Evolutionary conservation across 352 stramenopile species (phyloP).

Genomic region (Globisporangium heterothallicum): DNA sequence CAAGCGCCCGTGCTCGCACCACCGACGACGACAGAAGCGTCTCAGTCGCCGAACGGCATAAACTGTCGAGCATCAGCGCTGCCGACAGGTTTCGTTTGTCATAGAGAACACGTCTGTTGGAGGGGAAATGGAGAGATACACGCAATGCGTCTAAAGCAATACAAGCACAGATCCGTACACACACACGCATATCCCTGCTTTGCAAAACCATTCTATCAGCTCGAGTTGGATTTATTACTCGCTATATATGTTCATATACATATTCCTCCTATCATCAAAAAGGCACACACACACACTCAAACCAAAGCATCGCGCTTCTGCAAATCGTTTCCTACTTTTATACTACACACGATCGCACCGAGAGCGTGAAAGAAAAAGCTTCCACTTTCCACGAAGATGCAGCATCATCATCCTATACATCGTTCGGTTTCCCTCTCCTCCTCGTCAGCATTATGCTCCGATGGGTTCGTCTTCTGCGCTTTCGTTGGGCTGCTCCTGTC

Average conservation of each 20-base stretch:
- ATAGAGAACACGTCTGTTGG: constrained; percentile 11
- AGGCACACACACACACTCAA: constrained; percentile 1
- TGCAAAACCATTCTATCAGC: constrained; percentile 6
- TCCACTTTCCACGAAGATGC: no score
- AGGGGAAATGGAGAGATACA: constrained; percentile 13
- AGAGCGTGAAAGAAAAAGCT: no score
- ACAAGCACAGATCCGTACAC: no score
- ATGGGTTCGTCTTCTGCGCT: constrained; percentile 27
- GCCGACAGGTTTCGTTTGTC: constrained; percentile 2
- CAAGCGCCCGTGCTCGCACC: constrained; percentile 82
- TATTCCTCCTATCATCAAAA: constrained; percentile 9
- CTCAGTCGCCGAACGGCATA: constrained; percentile 50
- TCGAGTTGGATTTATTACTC: constrained; percentile 5
- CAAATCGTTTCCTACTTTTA: constrained; percentile 4
- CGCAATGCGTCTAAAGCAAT: constrained; percentile 1
- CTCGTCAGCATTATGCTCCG: constrained; percentile 9
- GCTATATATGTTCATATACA: constrained; percentile 9
- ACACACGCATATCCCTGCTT: no score
- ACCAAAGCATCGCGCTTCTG: not conserved
- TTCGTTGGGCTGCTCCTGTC: constrained; percentile 3
- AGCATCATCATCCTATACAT: no score
- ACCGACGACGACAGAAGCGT: constrained; percentile 72
- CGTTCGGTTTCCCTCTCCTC: no score
- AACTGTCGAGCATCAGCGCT: not conserved
- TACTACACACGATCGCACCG: constrained; percentile 10